Base-by-base conservation (phyloP, 768 basidiomycete species). In the Psilocybe tampanensis region DNA sequence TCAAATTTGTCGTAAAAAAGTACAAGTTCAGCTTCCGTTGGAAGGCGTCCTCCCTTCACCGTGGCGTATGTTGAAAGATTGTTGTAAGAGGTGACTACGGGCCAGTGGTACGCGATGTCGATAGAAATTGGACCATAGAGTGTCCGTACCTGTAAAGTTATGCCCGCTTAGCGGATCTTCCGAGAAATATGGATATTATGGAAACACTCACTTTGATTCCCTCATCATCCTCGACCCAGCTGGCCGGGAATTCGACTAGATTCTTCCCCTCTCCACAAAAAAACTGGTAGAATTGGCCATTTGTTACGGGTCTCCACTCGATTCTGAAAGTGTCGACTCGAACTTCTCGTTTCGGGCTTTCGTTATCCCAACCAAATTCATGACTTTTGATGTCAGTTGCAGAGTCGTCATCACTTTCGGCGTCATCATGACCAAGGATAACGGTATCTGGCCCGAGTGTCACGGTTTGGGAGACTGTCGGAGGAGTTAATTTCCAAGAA, bases 331-430 rank as follows among this genome's bases (percentile, higher is more conserved):
- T 57, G 39, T 73, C 76, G 29, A 97, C 86, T 0, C 79, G 61
- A n/a, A 88, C 83, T 13, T 65, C 67, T 21, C 86, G 76, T 60
- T 76, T 75, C 1, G 95, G 93, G 62, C 87, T 79, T 73, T 99
- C 97, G 64, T 94, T 95, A 69, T 99, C 97, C 97, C 96, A 95
- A 0, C 95, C 94, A 70, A 92, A 94, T 54, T 88, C 84, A 65
- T 95, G 88, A 8, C 72, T 73, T 17, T 72, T 68, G 43, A 82
- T 69, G 0, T 70, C 64, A 2, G 60, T 64, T 1, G 67, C 49
- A 43, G 67, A 59, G 0, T 60, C 62, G 67, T 98, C 95, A 7
- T 90, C 83, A 0, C 68, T 73, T 70, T 98, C 96, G 23, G 68
- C 58, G 65, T 99, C 96, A 61, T 96, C 82, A 62, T 95, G 93